Base-by-base conservation (phyloP, 2,329 filamentous ascomycete species). In the Bretziella fagacearum region DNA sequence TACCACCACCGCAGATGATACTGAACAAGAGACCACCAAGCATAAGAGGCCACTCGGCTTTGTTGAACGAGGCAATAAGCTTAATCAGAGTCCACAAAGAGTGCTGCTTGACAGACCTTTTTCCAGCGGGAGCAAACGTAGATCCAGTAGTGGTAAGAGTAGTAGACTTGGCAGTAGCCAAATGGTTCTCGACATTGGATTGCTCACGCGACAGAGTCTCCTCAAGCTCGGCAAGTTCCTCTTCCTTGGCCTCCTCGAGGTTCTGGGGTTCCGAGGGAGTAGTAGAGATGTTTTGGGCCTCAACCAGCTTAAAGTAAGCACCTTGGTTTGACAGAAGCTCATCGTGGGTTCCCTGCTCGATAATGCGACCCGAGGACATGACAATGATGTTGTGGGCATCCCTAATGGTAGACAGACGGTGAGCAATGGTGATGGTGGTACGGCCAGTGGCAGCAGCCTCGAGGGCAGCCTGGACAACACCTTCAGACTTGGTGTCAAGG, bases 321-420 rank as follows among this genome's bases (percentile, higher is more conserved):
- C 75, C 78, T 53, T 74, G 65, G 51, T 63, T 69, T 54, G 78
- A 74, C 2, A 96, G 66, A 8, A 98, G 70, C 11, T 81, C 71
- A 50, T 89, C 75, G 59, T 96, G 91, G 0, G 76, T 87, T 44
- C 91, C 91, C 62, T 95, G 86, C 62, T 98, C 91, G 10, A 93
- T 71, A 51, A 98, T 93, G n/a, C 70, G 66, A 10, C 91, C 91
- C 51, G 78, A 65, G 3, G 78, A 73, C 79, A 98, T 89, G 53
- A 95, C 89, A 10, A 96, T 84, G 54, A 98, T 98, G 57, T 94
- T 95, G 62, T 96, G 82, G 0, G 89, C 89, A 53, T 86, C 79
- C 62, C 79, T 86, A 65, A 98, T 94, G 4, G 91, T 98, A 1
- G 86, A 94, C 6, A 98, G 70, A 54, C 89, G 80, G 65, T 98